Evolutionary conservation across 1,139 yeast genomes (phyloP), one percentile per base, ranked within the genome.

Genomic region (Petasospora fabianii): DNA sequence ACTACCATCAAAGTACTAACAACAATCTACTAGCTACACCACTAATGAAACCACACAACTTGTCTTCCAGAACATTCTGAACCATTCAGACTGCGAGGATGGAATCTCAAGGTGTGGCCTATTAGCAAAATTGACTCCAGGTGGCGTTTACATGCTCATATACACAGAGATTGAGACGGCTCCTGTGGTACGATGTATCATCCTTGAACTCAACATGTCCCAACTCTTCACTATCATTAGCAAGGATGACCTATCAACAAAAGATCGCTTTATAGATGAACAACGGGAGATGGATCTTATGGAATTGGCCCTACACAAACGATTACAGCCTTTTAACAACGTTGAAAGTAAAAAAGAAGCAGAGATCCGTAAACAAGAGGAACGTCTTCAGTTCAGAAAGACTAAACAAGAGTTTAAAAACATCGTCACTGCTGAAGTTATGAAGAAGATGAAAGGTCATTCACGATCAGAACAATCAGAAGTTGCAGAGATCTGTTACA

Each of bases 401-500:
- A 36, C 42, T 24, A 43, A 50, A 20, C 50, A 46, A 28, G 39
- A 40, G 26, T 49, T 51, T 22, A 42, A 42, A 24, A 42, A 26
- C 16, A 33, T 53, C 5, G 47, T 53, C 4, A 38, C 48, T 4
- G 26, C 21, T 13, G 47, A 44, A 27, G 46, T 54, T 2, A 47
- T 44, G 19, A 29, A 12, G 11, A 35, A 41, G 27, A 39, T 51
- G 50, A 34, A 28, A 3, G 38, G 36, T 2, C 36, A 32, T 8
- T 37, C 48, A 3, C 47, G 43, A 27, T 32, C 41, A 1, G 14
- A 37, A 2, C 54, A 51, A 30, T 38, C 32, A 6, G 56, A 54
- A 28, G 48, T 50, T 2, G 55, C 51, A 2, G 56, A 54, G 14
- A 43, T 53, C 12, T 50, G 56, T 27, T 45, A 40, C 33, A 48